Percentiles rank a stretch among this genome's conserved stretches.
Conservation (phyloP, 305 asterid species). For the Striga hermonthica region DNA sequence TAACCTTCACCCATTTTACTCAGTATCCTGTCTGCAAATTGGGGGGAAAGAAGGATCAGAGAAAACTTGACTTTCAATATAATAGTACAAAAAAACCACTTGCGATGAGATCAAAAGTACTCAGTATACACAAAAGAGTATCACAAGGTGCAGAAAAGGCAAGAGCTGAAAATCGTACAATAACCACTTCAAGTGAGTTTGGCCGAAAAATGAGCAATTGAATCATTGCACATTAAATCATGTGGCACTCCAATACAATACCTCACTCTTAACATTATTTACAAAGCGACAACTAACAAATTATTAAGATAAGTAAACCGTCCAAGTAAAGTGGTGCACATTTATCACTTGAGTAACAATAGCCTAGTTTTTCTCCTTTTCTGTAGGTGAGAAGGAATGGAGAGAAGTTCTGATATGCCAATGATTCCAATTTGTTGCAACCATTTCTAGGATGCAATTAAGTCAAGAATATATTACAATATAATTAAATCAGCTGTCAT, state of each 20-base stretch:
- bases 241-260: not conserved
- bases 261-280: constrained; percentile 4
- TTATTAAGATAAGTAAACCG: not conserved
- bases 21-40: constrained; percentile 73
- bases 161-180: not conserved
- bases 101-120: constrained; percentile 4
- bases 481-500: too few relatives aligned
- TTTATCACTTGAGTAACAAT: not conserved
- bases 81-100: constrained; percentile 16
- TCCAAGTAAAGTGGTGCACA: not conserved
- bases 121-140: not conserved
- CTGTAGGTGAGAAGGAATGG: not conserved
- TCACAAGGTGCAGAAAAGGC: not conserved
- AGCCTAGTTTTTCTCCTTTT: too few relatives aligned
- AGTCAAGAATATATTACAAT: too few relatives aligned
- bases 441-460: too few relatives aligned
- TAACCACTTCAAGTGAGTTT: constrained; percentile 18
- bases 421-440: too few relatives aligned
- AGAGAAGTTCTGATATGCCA: not conserved
- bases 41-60: constrained; percentile 33
- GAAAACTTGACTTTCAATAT: not conserved
- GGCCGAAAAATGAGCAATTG: not conserved
- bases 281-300: not conserved
- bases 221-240: not conserved
- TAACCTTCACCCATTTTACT: constrained; percentile 97